Evolutionary conservation across 2,329 filamentous ascomycete species (phyloP), one percentile per base, ranked within the genome.

Genomic region (Metarhizium album): DNA sequence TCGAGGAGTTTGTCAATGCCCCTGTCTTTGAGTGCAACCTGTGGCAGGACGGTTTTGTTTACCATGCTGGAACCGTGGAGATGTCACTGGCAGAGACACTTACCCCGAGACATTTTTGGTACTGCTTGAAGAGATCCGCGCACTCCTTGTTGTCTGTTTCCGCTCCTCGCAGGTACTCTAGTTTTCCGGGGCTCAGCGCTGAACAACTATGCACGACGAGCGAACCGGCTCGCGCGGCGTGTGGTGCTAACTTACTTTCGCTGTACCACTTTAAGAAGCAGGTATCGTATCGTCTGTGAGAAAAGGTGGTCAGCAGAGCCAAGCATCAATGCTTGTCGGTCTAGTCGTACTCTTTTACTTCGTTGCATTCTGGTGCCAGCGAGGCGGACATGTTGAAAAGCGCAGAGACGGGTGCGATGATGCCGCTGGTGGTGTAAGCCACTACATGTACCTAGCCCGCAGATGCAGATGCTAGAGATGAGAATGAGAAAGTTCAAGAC

Each of bases 191-290:
- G 54, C 3, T 40, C 37, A 40, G 37, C 14, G 7, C 16, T 18
- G 7, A 16, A 20, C 37, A 20, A 14, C 35, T 18, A 6, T 46
- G 53, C 29, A 46, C 42, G 14, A 7, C 18, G 8, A 22, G 29
- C 5, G 31, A 2, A 9, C 31, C 14, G 22, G 14, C 3, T 27
- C 14, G n/a, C 8, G 4, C n/a, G n/a, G n/a, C n/a, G 29, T 37
- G 9, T 27, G 33, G 5, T 35, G 48, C 51, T 52, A 48, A 68
- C 84, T 53, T 75, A 96, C 93, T 97, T 71, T 98, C 93, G 65
- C 90, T 96, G 69, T 98, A 98, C 93, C 93, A 98, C 71, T 95
- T 97, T 57, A 98, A 74, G 67, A 98, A 98, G 72, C 93, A 98
- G 48, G 86, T 90, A 68, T 98, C 93, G 66, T 98, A 98, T 60